These are phyloP conservation scores for Cryptococcus sp. DNA, from an alignment of 1,284 basidiomycete species.

Conservation along the genomic window DNA sequence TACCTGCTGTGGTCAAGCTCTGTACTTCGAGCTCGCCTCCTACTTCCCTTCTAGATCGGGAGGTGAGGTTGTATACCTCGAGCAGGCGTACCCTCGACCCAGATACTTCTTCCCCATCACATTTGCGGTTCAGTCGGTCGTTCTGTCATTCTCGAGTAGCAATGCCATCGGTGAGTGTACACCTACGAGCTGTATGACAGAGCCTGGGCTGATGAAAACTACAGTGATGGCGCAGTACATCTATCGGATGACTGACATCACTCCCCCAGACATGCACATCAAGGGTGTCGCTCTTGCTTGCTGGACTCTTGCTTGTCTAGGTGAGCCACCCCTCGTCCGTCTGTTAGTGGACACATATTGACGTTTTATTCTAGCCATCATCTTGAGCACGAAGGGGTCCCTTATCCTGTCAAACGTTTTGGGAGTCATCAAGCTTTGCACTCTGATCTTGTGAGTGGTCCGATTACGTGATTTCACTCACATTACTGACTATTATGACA, in stretches of 20 bases:
- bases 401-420: conserved; percentile 19
- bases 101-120: conserved; percentile 26
- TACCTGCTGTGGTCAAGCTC: conserved; percentile 17
- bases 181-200: background rate
- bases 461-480: background rate
- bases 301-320: conserved; percentile 10
- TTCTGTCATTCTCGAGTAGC: conserved; percentile 16
- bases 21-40: conserved; percentile 26
- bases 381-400: conserved; percentile 11
- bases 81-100: conserved; percentile 27
- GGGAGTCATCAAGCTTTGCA: conserved; percentile 19
- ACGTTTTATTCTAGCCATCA: conserved; percentile 2
- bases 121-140: conserved; percentile 13
- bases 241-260: conserved; percentile 12
- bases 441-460: conserved; percentile 9
- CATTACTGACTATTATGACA: background rate
- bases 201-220: background rate
- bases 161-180: conserved; percentile 21
- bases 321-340: background rate
- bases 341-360: background rate
- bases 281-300: conserved; percentile 16
- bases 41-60: conserved; percentile 21
- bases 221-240: conserved; percentile 20
- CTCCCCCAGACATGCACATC: conserved; percentile 15
- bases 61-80: conserved; percentile 32